Conservation (phyloP, 345 rosid genomes). For the Hibiscus mutabilis region DNA sequence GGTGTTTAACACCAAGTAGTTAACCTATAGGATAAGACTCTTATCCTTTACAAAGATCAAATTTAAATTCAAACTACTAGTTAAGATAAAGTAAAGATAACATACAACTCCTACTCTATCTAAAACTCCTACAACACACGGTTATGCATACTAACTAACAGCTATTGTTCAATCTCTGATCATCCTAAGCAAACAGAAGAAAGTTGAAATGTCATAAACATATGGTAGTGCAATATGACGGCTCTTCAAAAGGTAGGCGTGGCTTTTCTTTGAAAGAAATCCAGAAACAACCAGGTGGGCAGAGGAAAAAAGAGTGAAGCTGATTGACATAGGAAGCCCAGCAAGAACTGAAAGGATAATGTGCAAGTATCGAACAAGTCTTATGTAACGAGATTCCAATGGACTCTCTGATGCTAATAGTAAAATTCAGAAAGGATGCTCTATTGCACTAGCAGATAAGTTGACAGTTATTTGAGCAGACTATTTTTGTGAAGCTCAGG, state of each 20-base stretch:
- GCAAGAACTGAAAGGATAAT: background rate
- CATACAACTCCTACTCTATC: too few species aligned
- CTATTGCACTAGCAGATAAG: background rate
- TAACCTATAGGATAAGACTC: too few species aligned
- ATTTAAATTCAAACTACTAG: too few species aligned
- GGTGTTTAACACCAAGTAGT: too few species aligned
- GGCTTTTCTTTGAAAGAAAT: background rate
- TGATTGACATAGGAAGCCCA: background rate
- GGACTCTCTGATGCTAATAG: background rate
- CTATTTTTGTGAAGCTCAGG: background rate
- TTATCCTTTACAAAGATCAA: too few species aligned
- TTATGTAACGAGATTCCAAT: background rate
- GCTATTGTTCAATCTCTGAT: conserved; percentile 26
- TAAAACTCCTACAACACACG: too few species aligned
- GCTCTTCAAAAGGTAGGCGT: background rate
- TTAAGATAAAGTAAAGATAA: too few species aligned
- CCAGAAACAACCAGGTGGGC: background rate
- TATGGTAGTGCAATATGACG: background rate
- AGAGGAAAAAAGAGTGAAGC: background rate
- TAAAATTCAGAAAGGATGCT: background rate
- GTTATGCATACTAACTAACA: too few species aligned
- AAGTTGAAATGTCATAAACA: conserved; percentile 15
- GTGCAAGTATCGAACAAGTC: background rate
- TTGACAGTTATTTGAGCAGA: background rate
- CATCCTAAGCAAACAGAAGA: conserved; percentile 31